Percentiles rank a stretch among this genome's conserved stretches.
Conservation (phyloP, 1,139 yeast genomes). For the Spencermartinsiella ligniputridi region DNA sequence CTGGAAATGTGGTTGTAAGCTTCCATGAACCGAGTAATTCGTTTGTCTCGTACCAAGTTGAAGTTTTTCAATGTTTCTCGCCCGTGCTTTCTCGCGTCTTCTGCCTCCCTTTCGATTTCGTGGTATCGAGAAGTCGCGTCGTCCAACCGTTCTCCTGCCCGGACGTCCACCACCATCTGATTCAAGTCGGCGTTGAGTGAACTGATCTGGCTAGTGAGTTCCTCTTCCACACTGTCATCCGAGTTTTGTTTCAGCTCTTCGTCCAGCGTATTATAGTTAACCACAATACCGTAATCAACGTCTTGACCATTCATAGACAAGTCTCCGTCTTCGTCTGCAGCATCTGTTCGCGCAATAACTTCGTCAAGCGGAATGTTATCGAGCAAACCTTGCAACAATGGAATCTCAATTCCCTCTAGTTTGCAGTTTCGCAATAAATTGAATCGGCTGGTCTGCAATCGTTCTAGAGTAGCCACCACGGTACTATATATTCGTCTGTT, state of each 20-base stretch:
- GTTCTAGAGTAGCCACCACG: constrained; percentile 53
- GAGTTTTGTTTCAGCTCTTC: constrained; percentile 38
- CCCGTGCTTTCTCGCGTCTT: constrained; percentile 52
- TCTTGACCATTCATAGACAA: constrained; percentile 17
- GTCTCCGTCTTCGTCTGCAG: constrained; percentile 35
- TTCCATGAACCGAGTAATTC: constrained; percentile 59
- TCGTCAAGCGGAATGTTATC: constrained; percentile 45
- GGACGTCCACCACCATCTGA: constrained; percentile 68
- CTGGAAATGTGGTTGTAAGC: constrained; percentile 76
- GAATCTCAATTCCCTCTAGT: constrained; percentile 64
- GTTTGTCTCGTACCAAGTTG: constrained; percentile 52
- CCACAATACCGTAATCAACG: constrained; percentile 45
- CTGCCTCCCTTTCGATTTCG: constrained; percentile 62
- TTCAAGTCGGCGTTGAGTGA: constrained; percentile 56
- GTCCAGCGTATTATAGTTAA: constrained; percentile 55
- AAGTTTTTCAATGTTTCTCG: constrained; percentile 53
- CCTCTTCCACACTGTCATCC: constrained; percentile 34
- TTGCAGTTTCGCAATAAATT: constrained; percentile 68
- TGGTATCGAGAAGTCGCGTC: constrained; percentile 63
- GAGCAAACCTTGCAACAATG: constrained; percentile 56
- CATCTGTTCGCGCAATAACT: constrained; percentile 26
- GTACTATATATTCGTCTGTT: background rate
- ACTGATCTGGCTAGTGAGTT: constrained; percentile 45
- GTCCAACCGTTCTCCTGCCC: constrained; percentile 70
- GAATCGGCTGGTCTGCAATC: constrained; percentile 53